Evolutionary conservation across 306 rosid genomes (phyloP).

Genomic region (Begonia loranthoides): DNA sequence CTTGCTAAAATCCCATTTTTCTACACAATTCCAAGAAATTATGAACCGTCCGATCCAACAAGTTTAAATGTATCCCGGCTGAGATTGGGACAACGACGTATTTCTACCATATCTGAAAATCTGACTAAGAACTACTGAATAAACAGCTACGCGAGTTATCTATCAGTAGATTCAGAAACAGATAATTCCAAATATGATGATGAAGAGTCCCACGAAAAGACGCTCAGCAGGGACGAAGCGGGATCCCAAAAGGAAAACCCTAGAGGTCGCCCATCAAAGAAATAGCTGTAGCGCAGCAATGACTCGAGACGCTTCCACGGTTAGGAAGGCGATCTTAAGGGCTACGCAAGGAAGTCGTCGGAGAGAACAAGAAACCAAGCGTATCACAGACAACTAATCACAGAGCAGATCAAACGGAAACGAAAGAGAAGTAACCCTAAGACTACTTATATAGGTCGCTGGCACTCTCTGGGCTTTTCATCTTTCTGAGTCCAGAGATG

Average conservation of each 20-base stretch:
- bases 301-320: slow-evolving; percentile 86
- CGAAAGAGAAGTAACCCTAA: too few relatives aligned
- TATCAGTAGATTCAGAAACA: slow-evolving; percentile 14
- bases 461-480: too few relatives aligned
- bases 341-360: slow-evolving; percentile 28
- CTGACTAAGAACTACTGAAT: slow-evolving; percentile 17
- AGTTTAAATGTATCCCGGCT: slow-evolving; percentile 39
- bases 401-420: too few relatives aligned
- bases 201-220: slow-evolving; percentile 18
- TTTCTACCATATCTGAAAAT: slow-evolving; percentile 19
- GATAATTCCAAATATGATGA: background rate
- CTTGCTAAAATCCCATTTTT: slow-evolving; percentile 11
- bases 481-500: too few relatives aligned
- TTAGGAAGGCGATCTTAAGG: slow-evolving; percentile 94
- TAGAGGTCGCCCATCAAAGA: slow-evolving; percentile 16
- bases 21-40: too few relatives aligned
- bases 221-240: slow-evolving; percentile 23
- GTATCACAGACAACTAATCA: too few relatives aligned
- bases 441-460: too few relatives aligned
- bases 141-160: slow-evolving; percentile 7
- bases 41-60: too few relatives aligned
- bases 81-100: slow-evolving; percentile 19
- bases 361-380: too few relatives aligned
- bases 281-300: slow-evolving; percentile 51
- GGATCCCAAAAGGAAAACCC: slow-evolving; percentile 61